Percentiles rank a stretch among this genome's conserved stretches.
phyloP scores from a whole-genome alignment of 2,329 filamentous ascomycete species.

The Aspergillus sp. region DNA sequence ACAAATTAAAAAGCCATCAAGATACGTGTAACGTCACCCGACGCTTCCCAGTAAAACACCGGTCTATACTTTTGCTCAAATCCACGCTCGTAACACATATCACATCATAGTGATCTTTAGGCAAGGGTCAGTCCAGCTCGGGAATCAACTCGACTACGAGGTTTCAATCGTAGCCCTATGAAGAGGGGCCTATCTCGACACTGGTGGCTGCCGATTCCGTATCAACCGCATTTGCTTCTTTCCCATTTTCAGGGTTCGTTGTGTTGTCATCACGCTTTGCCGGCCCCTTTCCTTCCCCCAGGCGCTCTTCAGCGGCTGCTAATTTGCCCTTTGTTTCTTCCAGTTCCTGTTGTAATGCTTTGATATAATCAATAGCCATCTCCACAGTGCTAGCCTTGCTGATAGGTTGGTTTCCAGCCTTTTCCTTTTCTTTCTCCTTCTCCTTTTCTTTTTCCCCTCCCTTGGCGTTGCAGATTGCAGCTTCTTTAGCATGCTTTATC shows the following conservation, averaged over 20 bases:
- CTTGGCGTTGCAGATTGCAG: constrained; percentile 42
- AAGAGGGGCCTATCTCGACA: neutral
- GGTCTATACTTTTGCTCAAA: constrained; percentile 4
- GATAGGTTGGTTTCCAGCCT: constrained; percentile 59
- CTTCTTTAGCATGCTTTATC: constrained; percentile 44
- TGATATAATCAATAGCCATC: constrained; percentile 93
- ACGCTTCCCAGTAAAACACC: neutral
- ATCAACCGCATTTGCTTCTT: neutral
- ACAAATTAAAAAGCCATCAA: neutral
- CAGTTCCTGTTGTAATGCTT: constrained; percentile 74
- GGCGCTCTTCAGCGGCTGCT: constrained; percentile 64
- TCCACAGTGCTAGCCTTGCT: constrained; percentile 99
- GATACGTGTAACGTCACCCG: neutral
- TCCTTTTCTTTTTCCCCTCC: constrained; percentile 52
- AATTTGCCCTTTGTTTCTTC: constrained; percentile 65
- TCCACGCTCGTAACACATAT: constrained; percentile 16
- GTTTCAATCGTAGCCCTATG: constrained; percentile 3
- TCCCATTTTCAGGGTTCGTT: constrained; percentile 2
- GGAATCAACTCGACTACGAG: neutral
- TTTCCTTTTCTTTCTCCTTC: constrained; percentile 55
- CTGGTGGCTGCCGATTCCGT: neutral
- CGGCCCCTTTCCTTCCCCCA: constrained; percentile 35
- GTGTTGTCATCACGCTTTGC: neutral
- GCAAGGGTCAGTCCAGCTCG: neutral
- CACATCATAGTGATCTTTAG: constrained; percentile 6